A percentile compares a stretch with the other conserved stretches of the same genome.
Evolutionary conservation across 345 rosid species (phyloP).

Genomic region (Brassica nigra): DNA sequence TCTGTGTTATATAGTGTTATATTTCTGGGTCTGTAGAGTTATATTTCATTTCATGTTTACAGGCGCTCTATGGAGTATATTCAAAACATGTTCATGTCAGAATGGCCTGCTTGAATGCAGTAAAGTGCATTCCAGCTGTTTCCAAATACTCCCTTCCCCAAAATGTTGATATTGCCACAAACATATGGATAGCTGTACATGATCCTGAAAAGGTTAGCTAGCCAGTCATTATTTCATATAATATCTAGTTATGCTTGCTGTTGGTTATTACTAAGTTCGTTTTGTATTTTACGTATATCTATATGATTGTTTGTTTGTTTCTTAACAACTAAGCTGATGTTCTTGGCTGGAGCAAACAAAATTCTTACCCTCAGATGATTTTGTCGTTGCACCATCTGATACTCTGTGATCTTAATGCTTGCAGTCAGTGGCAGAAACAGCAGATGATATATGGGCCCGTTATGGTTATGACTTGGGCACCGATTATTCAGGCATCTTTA

Average conservation of each 20-base stretch:
- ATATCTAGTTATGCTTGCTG: slow-evolving; percentile 18
- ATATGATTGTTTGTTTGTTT: background rate
- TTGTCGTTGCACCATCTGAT: slow-evolving; percentile 15
- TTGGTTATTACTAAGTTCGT: background rate
- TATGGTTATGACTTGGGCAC: slow-evolving; percentile 87
- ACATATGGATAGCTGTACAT: slow-evolving; percentile 92
- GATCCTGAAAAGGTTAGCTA: slow-evolving; percentile 86
- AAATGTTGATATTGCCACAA: slow-evolving; percentile 77
- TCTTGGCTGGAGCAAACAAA: slow-evolving; percentile 12
- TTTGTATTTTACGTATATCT: slow-evolving; percentile 5
- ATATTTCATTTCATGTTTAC: slow-evolving; percentile 34
- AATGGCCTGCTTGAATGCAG: slow-evolving; percentile 94
- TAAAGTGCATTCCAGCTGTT: slow-evolving; percentile 90
- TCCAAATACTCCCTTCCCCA: slow-evolving; percentile 69
- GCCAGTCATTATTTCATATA: slow-evolving; percentile 21
- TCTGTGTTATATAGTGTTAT: background rate
- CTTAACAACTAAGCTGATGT: background rate
- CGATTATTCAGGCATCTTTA: slow-evolving; percentile 87
- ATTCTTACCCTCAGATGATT: background rate
- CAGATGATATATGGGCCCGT: slow-evolving; percentile 95
- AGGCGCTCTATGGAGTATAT: slow-evolving; percentile 94
- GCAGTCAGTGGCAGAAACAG: slow-evolving; percentile 87
- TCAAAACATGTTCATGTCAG: slow-evolving; percentile 94
- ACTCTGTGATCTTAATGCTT: slow-evolving; percentile 23
- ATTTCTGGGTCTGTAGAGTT: slow-evolving; percentile 6